phyloP scores from a whole-genome alignment of 192 early-diverging fungal species.

The Entomortierella chlamydospora region DNA sequence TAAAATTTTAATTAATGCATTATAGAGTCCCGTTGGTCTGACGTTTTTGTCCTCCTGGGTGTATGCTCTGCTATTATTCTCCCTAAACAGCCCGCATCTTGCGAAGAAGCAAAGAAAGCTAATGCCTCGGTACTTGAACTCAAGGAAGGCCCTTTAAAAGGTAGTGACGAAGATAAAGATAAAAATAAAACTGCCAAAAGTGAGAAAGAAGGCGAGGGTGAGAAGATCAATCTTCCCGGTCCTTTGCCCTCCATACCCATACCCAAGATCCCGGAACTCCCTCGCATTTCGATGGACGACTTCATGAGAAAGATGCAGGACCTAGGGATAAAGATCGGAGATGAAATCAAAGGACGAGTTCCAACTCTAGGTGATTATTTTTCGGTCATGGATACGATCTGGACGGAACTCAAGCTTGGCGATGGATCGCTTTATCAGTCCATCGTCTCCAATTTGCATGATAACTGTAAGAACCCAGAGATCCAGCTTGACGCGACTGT shows the following conservation, averaged over 20 bases:
- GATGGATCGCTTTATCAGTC: constrained; percentile 53
- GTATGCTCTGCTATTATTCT: constrained; percentile 31
- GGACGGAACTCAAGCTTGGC: constrained; percentile 46
- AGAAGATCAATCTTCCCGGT: constrained; percentile 43
- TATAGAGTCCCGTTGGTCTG: constrained; percentile 46
- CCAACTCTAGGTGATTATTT: constrained; percentile 52
- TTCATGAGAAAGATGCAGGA: constrained; percentile 40
- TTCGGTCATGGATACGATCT: constrained; percentile 27
- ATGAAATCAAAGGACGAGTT: constrained; percentile 49
- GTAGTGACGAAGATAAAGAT: background rate
- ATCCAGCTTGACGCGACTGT: constrained; percentile 56
- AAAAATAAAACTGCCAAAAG: background rate
- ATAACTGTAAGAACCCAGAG: constrained; percentile 56
- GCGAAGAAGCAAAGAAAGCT: constrained; percentile 15
- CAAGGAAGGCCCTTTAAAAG: constrained; percentile 16
- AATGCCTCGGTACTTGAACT: constrained; percentile 26
- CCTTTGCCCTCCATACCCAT: constrained; percentile 37
- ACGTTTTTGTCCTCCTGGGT: constrained; percentile 17
- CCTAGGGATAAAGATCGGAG: constrained; percentile 40
- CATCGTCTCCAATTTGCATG: constrained; percentile 40
- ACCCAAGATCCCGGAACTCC: constrained; percentile 31
- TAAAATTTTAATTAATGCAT: too few species aligned
- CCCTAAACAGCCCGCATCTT: constrained; percentile 8
- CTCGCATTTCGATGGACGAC: constrained; percentile 28
- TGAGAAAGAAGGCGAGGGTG: background rate